These are phyloP conservation scores for Hibiscus trionum DNA, from an alignment of 345 rosid species.

Conservation along the genomic window DNA sequence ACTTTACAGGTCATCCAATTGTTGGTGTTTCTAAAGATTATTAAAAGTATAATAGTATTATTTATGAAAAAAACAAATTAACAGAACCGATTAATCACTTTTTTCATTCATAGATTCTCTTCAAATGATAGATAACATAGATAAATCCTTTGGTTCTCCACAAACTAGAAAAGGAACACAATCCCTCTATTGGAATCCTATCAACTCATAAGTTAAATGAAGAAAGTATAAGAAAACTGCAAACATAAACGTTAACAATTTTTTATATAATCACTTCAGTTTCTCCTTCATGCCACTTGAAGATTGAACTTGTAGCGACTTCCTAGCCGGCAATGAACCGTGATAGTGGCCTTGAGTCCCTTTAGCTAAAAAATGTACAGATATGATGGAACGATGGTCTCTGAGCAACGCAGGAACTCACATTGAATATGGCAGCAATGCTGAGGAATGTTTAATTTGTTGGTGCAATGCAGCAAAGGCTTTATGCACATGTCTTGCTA, in stretches of 20 bases:
- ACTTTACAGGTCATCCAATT: too few species aligned
- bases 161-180: not conserved
- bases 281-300: constrained; percentile 2
- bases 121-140: not conserved
- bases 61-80: too few species aligned
- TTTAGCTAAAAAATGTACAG: not conserved
- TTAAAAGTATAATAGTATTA: too few species aligned
- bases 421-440: not conserved
- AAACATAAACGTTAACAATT: constrained; percentile 10
- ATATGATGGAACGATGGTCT: not conserved
- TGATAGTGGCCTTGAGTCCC: not conserved
- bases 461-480: not conserved
- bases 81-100: too few species aligned
- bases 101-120: too few species aligned
- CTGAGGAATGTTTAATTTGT: not conserved
- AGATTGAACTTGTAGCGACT: not conserved
- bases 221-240: not conserved
- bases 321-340: not conserved
- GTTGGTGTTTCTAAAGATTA: too few species aligned
- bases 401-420: not conserved
- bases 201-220: not conserved
- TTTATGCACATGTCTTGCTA: constrained; percentile 37
- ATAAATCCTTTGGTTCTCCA: not conserved
- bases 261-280: not conserved
- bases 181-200: constrained; percentile 3